Conservation (phyloP, 768 basidiomycete genomes). For the Sporobolomyces roseus region DNA sequence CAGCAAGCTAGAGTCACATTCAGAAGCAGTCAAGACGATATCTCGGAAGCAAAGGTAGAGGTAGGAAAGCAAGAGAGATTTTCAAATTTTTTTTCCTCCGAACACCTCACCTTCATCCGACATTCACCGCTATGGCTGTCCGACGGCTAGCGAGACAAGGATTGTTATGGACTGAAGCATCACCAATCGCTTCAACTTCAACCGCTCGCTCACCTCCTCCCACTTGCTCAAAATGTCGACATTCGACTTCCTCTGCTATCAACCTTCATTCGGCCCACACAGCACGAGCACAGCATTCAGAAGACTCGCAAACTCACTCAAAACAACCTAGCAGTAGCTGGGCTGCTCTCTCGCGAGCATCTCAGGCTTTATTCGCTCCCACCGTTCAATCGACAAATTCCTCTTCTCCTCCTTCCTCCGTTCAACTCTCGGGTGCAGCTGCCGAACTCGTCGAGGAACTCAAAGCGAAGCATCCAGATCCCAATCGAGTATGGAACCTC, state of each 20-base stretch:
- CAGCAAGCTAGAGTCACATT: too few relatives aligned
- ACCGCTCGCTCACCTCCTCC: neutral
- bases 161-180: neutral
- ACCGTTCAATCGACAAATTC: neutral
- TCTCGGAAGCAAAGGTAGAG: too few relatives aligned
- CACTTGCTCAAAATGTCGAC: neutral
- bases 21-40: too few relatives aligned
- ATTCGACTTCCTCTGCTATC: slow-evolving; percentile 25
- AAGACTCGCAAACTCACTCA: neutral
- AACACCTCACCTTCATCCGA: too few relatives aligned
- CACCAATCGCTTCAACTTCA: slow-evolving; percentile 2
- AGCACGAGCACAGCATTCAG: neutral
- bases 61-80: too few relatives aligned
- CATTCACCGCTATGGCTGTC: slow-evolving; percentile 15
- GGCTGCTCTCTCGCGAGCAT: slow-evolving; percentile 10
- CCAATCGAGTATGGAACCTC: slow-evolving; percentile 10
- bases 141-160: slow-evolving; percentile 28
- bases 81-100: too few relatives aligned
- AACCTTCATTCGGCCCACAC: slow-evolving; percentile 8
- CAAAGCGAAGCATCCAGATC: neutral
- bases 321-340: slow-evolving; percentile 3
- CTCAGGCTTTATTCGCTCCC: slow-evolving; percentile 20
- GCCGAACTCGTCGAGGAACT: slow-evolving; percentile 19
- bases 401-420: neutral
- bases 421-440: slow-evolving; percentile 8